Percentiles rank a stretch among this genome's conserved stretches.
Conservation (phyloP, 129 eudicot species). For the Artemisia tridentata region DNA sequence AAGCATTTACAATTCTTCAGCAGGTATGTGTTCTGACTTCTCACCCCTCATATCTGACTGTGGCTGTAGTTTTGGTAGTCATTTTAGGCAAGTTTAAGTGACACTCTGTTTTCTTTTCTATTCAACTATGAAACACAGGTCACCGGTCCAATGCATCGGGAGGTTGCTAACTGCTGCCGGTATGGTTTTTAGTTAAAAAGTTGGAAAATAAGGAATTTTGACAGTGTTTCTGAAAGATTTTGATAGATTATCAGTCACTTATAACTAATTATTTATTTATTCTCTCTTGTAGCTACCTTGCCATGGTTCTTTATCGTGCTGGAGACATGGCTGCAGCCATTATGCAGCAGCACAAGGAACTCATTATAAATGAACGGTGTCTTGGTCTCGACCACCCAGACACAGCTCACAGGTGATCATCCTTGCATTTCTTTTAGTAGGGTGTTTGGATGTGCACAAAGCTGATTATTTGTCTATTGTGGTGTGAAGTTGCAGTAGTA, state of each 20-base stretch:
- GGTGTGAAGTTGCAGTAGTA: too few species aligned
- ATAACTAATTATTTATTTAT: neutral
- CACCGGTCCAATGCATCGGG: slow-evolving; percentile 99
- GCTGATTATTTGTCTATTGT: too few species aligned
- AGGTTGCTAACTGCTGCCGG: slow-evolving; percentile 99
- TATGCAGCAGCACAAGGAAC: slow-evolving; percentile 97
- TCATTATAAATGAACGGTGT: slow-evolving; percentile 86
- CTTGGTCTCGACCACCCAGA: slow-evolving; percentile 95
- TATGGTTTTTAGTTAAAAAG: slow-evolving; percentile 22
- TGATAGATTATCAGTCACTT: neutral
- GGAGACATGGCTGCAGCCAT: slow-evolving; percentile 99
- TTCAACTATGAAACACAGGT: slow-evolving; percentile 52
- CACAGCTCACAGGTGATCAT: slow-evolving; percentile 83
- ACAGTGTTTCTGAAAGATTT: neutral
- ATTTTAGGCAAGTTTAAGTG: neutral
- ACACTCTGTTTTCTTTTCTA: slow-evolving; percentile 2
- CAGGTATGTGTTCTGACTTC: slow-evolving; percentile 50
- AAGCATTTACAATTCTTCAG: slow-evolving; percentile 93
- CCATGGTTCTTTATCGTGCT: slow-evolving; percentile 95
- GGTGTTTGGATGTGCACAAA: too few species aligned
- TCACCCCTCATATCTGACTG: neutral
- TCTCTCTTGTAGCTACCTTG: slow-evolving; percentile 55
- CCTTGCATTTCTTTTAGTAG: neutral
- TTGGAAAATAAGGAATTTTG: neutral
- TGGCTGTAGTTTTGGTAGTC: neutral